Percentiles rank a stretch among this genome's conserved stretches.
Conservation (phyloP, 169 alveolate species). For the Theileria parva region DNA sequence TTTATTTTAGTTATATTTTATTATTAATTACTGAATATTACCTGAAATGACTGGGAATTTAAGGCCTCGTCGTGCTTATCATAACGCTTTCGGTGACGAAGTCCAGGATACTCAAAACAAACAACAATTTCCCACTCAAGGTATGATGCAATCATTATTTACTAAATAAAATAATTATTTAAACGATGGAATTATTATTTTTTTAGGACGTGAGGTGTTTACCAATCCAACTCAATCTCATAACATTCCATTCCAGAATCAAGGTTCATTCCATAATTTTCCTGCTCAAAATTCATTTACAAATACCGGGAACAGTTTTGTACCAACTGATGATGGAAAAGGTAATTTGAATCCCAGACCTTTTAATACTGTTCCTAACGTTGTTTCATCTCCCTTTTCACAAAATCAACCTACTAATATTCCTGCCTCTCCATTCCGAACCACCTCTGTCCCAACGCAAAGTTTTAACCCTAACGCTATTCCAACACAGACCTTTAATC, state of each 20-base stretch:
- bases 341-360: neutral
- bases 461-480: too few species aligned
- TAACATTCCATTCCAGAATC: too few species aligned
- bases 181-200: too few species aligned
- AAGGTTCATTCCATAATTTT: too few species aligned
- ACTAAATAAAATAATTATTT: too few species aligned
- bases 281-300: neutral
- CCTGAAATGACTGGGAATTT: constrained; percentile 18
- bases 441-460: too few species aligned
- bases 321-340: neutral
- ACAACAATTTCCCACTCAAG: neutral
- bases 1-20: too few species aligned
- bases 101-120: neutral
- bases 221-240: too few species aligned
- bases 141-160: neutral
- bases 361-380: neutral
- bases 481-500: neutral
- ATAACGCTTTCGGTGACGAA: constrained; percentile 18
- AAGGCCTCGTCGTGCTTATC: constrained; percentile 30
- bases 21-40: neutral
- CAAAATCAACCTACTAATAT: neutral
- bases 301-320: neutral
- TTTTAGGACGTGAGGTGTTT: too few species aligned
- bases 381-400: neutral
- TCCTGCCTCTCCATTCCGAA: neutral